A percentile compares a stretch with the other conserved stretches of the same genome.
Evolutionary conservation across 2,329 filamentous ascomycete genomes (phyloP).

Genomic region (Helotiales sp.): DNA sequence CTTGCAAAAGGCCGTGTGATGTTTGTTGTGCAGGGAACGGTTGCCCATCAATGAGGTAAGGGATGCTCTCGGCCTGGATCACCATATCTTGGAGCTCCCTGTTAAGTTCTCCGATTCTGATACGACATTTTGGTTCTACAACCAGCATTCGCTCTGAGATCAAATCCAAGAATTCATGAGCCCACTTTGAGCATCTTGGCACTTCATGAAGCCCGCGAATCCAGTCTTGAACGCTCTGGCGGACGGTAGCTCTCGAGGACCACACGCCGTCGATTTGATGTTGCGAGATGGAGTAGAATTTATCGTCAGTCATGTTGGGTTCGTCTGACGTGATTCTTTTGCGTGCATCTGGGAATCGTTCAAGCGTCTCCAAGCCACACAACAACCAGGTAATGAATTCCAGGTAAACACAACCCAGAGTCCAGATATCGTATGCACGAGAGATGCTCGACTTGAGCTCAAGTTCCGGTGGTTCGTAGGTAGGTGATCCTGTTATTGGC

Average conservation of each 20-base stretch:
- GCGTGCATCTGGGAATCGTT: constrained; percentile 15
- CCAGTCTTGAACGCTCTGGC: constrained; percentile 16
- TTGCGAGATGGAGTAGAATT: constrained; percentile 19
- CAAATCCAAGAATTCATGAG: constrained; percentile 25
- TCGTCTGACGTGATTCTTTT: not conserved
- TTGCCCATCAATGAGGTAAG: constrained; percentile 15
- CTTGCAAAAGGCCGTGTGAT: too few relatives aligned
- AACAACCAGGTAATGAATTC: constrained; percentile 47
- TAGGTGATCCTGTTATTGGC: constrained; percentile 34
- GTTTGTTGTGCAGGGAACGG: not conserved
- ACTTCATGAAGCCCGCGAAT: constrained; percentile 20
- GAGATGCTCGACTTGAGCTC: constrained; percentile 41
- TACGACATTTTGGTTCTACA: constrained; percentile 12
- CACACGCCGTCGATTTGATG: too few relatives aligned
- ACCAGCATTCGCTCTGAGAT: constrained; percentile 20
- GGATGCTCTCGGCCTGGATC: not conserved
- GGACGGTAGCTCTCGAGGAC: not conserved
- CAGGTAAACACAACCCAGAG: constrained; percentile 45
- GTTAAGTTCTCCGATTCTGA: constrained; percentile 15
- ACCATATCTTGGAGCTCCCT: constrained; percentile 5
- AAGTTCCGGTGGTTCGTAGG: constrained; percentile 49
- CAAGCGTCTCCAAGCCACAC: constrained; percentile 30
- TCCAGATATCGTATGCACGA: constrained; percentile 46
- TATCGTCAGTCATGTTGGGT: constrained; percentile 4
- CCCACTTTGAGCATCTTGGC: constrained; percentile 17